These are phyloP conservation scores for Puccinia polysora DNA, from an alignment of 1,284 basidiomycete genomes.

Conservation along the genomic window DNA sequence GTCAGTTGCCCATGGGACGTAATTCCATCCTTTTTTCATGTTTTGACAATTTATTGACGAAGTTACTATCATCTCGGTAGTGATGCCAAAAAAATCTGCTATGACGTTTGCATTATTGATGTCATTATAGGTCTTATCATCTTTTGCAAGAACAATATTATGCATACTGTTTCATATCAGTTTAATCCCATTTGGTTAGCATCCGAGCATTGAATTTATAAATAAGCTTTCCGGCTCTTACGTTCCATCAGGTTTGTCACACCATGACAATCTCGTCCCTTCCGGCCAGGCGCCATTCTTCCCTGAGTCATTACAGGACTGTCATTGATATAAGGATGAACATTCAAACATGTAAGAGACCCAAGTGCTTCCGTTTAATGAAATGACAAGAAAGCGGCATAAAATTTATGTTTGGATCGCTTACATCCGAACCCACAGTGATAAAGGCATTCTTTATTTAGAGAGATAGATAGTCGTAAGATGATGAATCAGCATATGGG, in stretches of 20 bases:
- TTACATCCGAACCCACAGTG: conserved; percentile 27
- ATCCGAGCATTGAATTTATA: too few relatives aligned
- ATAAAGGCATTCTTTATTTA: conserved; percentile 35
- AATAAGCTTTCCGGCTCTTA: conserved; percentile 6
- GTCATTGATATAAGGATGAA: background rate
- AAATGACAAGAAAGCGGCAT: too few relatives aligned
- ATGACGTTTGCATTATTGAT: conserved; percentile 32
- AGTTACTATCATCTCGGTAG: conserved; percentile 16
- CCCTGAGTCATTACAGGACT: conserved; percentile 26
- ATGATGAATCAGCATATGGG: background rate
- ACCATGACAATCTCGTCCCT: conserved; percentile 17
- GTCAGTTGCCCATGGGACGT: conserved; percentile 1
- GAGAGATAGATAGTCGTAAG: too few relatives aligned
- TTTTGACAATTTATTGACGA: conserved; percentile 31
- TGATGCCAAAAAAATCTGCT: conserved; percentile 5
- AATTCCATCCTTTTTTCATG: conserved; percentile 12
- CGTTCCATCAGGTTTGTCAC: conserved; percentile 35
- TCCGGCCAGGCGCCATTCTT: conserved; percentile 28
- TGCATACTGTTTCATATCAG: conserved; percentile 2
- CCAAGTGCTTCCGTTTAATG: too few relatives aligned
- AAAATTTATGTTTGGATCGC: too few relatives aligned
- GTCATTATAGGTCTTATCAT: conserved; percentile 5
- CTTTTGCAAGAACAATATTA: conserved; percentile 19
- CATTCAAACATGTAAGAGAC: background rate
- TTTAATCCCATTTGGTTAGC: too few relatives aligned